Percentiles rank a stretch among this genome's conserved stretches.
Conservation (phyloP, 2,329 filamentous ascomycete species). For the Akanthomyces lecanii region DNA sequence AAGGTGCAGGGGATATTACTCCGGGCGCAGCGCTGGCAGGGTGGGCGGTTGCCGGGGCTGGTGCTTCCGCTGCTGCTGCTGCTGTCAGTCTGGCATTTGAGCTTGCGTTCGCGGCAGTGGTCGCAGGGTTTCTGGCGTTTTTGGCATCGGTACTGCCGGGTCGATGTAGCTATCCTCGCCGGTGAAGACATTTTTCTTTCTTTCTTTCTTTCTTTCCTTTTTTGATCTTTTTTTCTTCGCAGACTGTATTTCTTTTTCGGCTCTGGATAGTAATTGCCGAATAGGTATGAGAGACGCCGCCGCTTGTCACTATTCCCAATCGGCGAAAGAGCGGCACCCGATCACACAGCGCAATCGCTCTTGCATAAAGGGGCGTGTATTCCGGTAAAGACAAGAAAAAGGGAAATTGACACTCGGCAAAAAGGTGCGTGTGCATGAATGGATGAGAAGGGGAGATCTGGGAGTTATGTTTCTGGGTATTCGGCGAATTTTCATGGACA, state of each 20-base stretch:
- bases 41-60: neutral
- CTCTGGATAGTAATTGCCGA: neutral
- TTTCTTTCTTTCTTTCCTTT: neutral
- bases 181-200: neutral
- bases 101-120: slow-evolving; percentile 18
- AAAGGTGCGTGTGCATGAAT: neutral
- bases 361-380: neutral
- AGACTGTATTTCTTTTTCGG: neutral
- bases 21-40: slow-evolving; percentile 14
- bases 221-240: no score
- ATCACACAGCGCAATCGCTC: neutral
- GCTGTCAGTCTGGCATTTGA: slow-evolving; percentile 17
- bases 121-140: slow-evolving; percentile 18
- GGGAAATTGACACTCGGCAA: neutral
- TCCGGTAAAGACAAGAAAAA: neutral
- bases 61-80: neutral
- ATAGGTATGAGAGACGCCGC: neutral
- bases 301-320: neutral
- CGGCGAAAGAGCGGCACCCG: neutral
- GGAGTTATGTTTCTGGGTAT: neutral
- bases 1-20: slow-evolving; percentile 17
- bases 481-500: neutral
- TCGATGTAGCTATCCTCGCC: neutral
- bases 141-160: slow-evolving; percentile 18
- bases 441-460: neutral